Conservation (phyloP, 768 basidiomycete genomes). For the Hygrophoropsis aurantiaca region DNA sequence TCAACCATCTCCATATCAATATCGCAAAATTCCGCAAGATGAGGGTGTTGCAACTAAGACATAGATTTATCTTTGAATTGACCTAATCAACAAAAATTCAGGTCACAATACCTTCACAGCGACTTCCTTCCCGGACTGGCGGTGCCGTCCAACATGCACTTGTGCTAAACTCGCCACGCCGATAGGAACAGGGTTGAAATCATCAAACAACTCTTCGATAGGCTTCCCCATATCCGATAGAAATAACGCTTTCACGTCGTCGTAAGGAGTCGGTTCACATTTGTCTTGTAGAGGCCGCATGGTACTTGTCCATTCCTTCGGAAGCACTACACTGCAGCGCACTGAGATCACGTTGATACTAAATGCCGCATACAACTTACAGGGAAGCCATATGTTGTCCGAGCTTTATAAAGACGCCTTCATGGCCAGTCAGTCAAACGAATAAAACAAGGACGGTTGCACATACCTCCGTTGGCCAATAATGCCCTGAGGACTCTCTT, state of each 20-base stretch:
- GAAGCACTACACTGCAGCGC: slow-evolving; percentile 47
- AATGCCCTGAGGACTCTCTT: slow-evolving; percentile 77
- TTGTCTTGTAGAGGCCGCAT: slow-evolving; percentile 81
- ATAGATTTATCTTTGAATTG: no score
- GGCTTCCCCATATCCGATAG: slow-evolving; percentile 72
- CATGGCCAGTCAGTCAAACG: slow-evolving; percentile 1
- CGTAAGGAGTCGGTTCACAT: slow-evolving; percentile 85
- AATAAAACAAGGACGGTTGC: slow-evolving; percentile 1
- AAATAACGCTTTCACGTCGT: slow-evolving; percentile 76
- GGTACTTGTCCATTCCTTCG: slow-evolving; percentile 60
- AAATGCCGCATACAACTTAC: slow-evolving; percentile 33
- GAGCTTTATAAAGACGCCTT: slow-evolving; percentile 83
- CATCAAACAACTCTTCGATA: slow-evolving; percentile 74
- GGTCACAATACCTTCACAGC: slow-evolving; percentile 77
- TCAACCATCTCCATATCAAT: slow-evolving; percentile 90
- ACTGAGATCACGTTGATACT: slow-evolving; percentile 28
- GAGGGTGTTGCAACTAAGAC: slow-evolving; percentile 82
- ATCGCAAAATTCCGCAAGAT: slow-evolving; percentile 86
- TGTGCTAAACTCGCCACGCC: slow-evolving; percentile 97
- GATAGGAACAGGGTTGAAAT: slow-evolving; percentile 85
- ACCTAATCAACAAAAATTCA: neutral
- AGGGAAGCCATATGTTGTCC: slow-evolving; percentile 85
- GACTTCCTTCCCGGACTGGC: slow-evolving; percentile 68
- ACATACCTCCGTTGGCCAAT: slow-evolving; percentile 81
- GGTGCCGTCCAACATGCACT: slow-evolving; percentile 82